Base-by-base conservation (phyloP, 768 basidiomycete species). In the Russula sp. region DNA sequence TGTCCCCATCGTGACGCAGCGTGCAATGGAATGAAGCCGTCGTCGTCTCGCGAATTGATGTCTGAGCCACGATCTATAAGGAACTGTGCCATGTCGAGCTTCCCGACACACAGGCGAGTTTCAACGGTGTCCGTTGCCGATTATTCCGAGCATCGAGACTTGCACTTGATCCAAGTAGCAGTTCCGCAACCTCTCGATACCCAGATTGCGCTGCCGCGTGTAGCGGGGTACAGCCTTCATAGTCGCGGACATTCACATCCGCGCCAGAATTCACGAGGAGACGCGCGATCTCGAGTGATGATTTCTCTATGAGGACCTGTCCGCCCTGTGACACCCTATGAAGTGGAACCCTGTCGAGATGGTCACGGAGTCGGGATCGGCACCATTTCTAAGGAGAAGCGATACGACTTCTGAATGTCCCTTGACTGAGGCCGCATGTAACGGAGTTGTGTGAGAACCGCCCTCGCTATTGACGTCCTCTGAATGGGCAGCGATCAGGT, bases 131-230 rank as follows among this genome's bases (percentile, higher is more conserved):
- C 6, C 3, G 1, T 30, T 20, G 28, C 0, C 3, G 2, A 18
- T 1, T 4, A 30, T 51, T 20, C 16, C 16, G 16, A 28, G 8
- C 16, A 30, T 51, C 28, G 28, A 18, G 14, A 30, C 28, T 51
- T 28, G 50, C 28, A 18, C 8, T 18, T 30, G 18, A 51, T 8
- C 3, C 50, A 30, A 51, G 50, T 30, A 51, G 18, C 18, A 30
- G 28, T 30, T 51, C 28, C 18, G 3, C 18, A 20, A 51, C 20
- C 8, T 51, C 50, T 10, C 57, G 57, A n/a, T 61, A 24, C 30
- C 58, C 56, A 24, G 49, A 49, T 18, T 36, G 40, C 3, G 58
- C 58, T 5, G 52, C 63, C 14, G 49, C 10, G 24, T 64, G 55
- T 20, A 64, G 38, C 4, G 63, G 51, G 9, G 63, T 54, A 3